phyloP scores from a whole-genome alignment of 1,284 basidiomycete genomes.

The Rhodotorula sp. region DNA sequence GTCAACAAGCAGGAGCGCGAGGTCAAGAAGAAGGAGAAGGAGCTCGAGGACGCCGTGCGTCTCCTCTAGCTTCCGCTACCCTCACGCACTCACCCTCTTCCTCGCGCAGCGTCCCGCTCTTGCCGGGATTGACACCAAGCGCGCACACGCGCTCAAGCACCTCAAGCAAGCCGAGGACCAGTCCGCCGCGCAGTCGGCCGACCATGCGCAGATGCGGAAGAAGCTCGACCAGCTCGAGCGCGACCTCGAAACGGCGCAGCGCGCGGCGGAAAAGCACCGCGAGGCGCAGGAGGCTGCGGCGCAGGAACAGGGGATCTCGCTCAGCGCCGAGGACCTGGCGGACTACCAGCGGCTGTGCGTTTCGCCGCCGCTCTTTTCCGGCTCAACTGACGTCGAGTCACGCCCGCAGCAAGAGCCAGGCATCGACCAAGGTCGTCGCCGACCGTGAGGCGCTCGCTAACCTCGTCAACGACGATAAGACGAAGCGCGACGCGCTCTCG shows the following conservation, averaged over 20 bases:
- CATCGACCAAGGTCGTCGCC: slow-evolving; percentile 70
- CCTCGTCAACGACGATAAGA: slow-evolving; percentile 80
- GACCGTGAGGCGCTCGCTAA: slow-evolving; percentile 85
- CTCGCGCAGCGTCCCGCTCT: slow-evolving; percentile 71
- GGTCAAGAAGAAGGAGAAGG: slow-evolving; percentile 79
- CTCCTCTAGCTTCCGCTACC: neutral
- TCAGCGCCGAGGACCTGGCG: slow-evolving; percentile 79
- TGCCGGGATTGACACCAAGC: slow-evolving; percentile 78
- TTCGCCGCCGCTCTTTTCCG: neutral
- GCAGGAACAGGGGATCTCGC: slow-evolving; percentile 67
- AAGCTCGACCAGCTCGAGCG: slow-evolving; percentile 63
- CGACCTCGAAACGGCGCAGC: slow-evolving; percentile 69
- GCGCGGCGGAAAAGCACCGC: slow-evolving; percentile 72
- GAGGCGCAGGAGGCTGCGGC: slow-evolving; percentile 75
- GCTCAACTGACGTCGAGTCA: neutral
- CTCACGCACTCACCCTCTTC: neutral
- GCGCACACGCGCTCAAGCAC: slow-evolving; percentile 79
- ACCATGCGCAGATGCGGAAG: slow-evolving; percentile 66
- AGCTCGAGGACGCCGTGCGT: slow-evolving; percentile 73
- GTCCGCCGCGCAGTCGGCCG: slow-evolving; percentile 67
- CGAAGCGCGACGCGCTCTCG: slow-evolving; percentile 63
- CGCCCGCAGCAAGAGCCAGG: slow-evolving; percentile 66
- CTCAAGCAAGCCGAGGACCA: slow-evolving; percentile 67
- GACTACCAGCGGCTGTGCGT: slow-evolving; percentile 82
- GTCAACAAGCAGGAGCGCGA: slow-evolving; percentile 73